Percentiles rank a stretch among this genome's conserved stretches.
phyloP scores from a whole-genome alignment of 1,284 basidiomycete species.

The Sporisorium scitamineum region DNA sequence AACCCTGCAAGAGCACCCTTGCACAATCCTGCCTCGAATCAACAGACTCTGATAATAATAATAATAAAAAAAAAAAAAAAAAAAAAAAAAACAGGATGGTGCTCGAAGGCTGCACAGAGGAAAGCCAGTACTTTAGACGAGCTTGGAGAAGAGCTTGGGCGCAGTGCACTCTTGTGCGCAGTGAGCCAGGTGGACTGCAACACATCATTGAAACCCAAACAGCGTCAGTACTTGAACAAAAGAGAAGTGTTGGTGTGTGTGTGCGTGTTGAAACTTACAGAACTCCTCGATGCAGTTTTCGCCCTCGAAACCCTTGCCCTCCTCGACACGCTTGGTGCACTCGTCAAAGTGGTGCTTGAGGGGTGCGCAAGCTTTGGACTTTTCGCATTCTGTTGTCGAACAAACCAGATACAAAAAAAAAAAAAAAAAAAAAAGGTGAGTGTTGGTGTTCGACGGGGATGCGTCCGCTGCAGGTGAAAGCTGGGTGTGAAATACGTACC shows the following conservation, averaged over 20 bases:
- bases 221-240: background rate
- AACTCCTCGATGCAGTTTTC: slow-evolving; percentile 69
- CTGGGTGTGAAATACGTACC: slow-evolving; percentile 29
- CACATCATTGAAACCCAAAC: background rate
- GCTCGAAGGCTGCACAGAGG: background rate
- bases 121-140: slow-evolving; percentile 35
- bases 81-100: background rate
- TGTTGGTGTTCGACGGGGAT: background rate
- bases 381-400: slow-evolving; percentile 61
- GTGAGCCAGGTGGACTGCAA: slow-evolving; percentile 63
- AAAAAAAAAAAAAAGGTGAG: background rate
- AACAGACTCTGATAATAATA: too few species aligned
- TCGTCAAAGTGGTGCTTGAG: slow-evolving; percentile 69
- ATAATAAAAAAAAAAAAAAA: too few species aligned
- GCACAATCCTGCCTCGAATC: too few species aligned
- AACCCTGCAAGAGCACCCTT: too few species aligned
- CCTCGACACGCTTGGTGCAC: slow-evolving; percentile 65
- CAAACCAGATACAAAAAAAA: background rate
- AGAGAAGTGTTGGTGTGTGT: background rate
- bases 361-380: slow-evolving; percentile 63
- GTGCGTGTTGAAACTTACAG: slow-evolving; percentile 62
- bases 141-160: slow-evolving; percentile 65
- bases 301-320: slow-evolving; percentile 65
- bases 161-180: slow-evolving; percentile 66
- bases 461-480: background rate